Conservation (phyloP, 495 filamentous ascomycete species). For the Aspergillus egyptiacus region DNA sequence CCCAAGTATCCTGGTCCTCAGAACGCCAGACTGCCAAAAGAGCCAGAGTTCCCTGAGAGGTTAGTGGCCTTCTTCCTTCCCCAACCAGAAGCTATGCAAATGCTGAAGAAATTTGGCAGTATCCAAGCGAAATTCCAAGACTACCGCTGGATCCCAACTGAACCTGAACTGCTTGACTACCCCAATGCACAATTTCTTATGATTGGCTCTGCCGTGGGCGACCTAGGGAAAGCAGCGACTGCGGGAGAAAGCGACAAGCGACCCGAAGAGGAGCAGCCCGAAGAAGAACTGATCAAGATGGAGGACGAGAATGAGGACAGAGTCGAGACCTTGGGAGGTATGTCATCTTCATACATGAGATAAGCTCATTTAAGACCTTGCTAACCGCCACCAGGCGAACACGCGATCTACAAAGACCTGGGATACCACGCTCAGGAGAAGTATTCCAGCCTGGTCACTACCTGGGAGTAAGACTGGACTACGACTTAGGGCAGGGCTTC, state of each 20-base stretch:
- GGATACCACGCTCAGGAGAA: slow-evolving; percentile 43
- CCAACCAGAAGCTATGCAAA: neutral
- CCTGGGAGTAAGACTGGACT: slow-evolving; percentile 31
- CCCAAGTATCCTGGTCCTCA: slow-evolving; percentile 62
- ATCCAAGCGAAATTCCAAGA: slow-evolving; percentile 68
- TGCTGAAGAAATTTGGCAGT: neutral
- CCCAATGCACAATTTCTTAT: slow-evolving; percentile 75
- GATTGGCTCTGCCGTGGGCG: slow-evolving; percentile 64
- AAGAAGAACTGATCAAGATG: slow-evolving; percentile 52
- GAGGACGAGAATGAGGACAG: slow-evolving; percentile 59
- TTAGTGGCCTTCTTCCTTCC: slow-evolving; percentile 31
- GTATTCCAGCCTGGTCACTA: slow-evolving; percentile 44
- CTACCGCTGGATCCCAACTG: slow-evolving; percentile 65
- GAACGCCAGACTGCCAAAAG: slow-evolving; percentile 56
- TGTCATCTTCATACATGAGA: slow-evolving; percentile 4
- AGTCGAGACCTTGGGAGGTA: slow-evolving; percentile 50
- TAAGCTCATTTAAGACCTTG: neutral
- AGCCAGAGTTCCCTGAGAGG: slow-evolving; percentile 68
- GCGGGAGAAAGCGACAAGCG: slow-evolving; percentile 54
- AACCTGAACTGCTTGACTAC: slow-evolving; percentile 73
- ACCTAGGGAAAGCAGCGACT: slow-evolving; percentile 54
- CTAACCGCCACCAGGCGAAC: slow-evolving; percentile 33
- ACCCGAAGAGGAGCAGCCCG: slow-evolving; percentile 54
- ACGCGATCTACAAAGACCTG: slow-evolving; percentile 50
- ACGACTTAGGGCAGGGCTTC: neutral